Conservation (phyloP, 2,329 filamentous ascomycete genomes). For the Penicillium sclerotigenum region DNA sequence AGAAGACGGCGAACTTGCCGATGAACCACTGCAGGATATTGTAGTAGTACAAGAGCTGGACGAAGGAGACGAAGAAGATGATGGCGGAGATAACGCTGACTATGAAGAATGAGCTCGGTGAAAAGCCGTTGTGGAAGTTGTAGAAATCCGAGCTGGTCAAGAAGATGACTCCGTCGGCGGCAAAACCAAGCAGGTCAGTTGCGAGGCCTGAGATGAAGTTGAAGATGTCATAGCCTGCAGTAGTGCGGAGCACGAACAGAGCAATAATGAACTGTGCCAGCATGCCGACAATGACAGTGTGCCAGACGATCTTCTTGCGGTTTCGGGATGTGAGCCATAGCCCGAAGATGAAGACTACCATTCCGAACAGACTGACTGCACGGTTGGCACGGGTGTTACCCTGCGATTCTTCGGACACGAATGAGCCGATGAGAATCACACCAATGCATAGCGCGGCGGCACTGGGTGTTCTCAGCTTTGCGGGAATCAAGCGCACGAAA, state of each 20-base stretch:
- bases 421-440: constrained; percentile 73
- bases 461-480: constrained; percentile 60
- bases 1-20: constrained; percentile 79
- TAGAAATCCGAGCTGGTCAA: constrained; percentile 52
- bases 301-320: constrained; percentile 61
- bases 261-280: constrained; percentile 83
- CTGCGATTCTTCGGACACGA: constrained; percentile 65
- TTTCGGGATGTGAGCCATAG: constrained; percentile 72
- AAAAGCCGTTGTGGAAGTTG: constrained; percentile 28
- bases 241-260: constrained; percentile 79
- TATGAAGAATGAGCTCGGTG: constrained; percentile 64
- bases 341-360: constrained; percentile 64
- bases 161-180: constrained; percentile 69
- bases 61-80: constrained; percentile 93
- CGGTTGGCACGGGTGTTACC: constrained; percentile 80
- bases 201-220: constrained; percentile 78
- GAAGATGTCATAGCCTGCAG: constrained; percentile 85
- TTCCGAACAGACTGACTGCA: constrained; percentile 74
- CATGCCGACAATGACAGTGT: constrained; percentile 85
- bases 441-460: constrained; percentile 64
- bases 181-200: constrained; percentile 70
- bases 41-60: constrained; percentile 79
- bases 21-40: constrained; percentile 87
- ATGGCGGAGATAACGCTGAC: constrained; percentile 80
- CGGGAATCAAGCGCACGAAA: constrained; percentile 61